These are phyloP conservation scores for Aciculosporium take DNA, from an alignment of 2,329 filamentous ascomycete genomes.

Conservation along the genomic window DNA sequence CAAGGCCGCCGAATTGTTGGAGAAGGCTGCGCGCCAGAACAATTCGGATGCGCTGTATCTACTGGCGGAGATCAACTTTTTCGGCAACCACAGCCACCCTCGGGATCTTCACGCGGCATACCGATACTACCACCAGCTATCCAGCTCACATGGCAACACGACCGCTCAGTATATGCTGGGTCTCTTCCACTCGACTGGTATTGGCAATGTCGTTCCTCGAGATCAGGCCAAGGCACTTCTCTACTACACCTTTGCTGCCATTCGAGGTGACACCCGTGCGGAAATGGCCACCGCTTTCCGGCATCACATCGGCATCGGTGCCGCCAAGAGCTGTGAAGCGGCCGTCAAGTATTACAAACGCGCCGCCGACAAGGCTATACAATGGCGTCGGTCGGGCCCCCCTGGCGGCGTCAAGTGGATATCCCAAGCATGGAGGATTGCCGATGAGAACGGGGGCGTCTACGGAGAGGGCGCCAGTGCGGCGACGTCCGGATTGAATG, in stretches of 20 bases:
- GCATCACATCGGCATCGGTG: slow-evolving; percentile 72
- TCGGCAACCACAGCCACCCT: slow-evolving; percentile 83
- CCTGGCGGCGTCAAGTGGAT: slow-evolving; percentile 72
- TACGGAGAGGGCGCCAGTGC: slow-evolving; percentile 93
- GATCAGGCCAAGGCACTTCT: slow-evolving; percentile 86
- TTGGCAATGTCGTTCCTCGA: slow-evolving; percentile 64
- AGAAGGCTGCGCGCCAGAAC: slow-evolving; percentile 37
- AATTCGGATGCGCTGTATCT: slow-evolving; percentile 78
- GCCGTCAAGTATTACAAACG: slow-evolving; percentile 81
- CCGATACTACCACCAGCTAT: slow-evolving; percentile 64
- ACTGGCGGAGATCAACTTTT: slow-evolving; percentile 90
- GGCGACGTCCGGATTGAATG: slow-evolving; percentile 72
- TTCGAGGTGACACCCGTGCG: slow-evolving; percentile 66
- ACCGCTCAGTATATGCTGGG: slow-evolving; percentile 94
- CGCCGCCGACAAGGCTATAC: slow-evolving; percentile 84
- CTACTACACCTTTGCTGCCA: slow-evolving; percentile 88
- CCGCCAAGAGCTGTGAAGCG: slow-evolving; percentile 70
- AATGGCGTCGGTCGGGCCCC: slow-evolving; percentile 76
- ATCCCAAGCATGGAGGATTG: slow-evolving; percentile 68
- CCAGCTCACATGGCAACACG: slow-evolving; percentile 64
- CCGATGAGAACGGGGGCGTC: slow-evolving; percentile 80
- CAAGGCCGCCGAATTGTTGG: slow-evolving; percentile 37
- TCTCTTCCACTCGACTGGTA: slow-evolving; percentile 86
- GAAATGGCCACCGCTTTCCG: slow-evolving; percentile 91
- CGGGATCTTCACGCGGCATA: slow-evolving; percentile 70